Evolutionary conservation across 495 filamentous ascomycete genomes (phyloP).

Genomic region (Xylaria palmicola): DNA sequence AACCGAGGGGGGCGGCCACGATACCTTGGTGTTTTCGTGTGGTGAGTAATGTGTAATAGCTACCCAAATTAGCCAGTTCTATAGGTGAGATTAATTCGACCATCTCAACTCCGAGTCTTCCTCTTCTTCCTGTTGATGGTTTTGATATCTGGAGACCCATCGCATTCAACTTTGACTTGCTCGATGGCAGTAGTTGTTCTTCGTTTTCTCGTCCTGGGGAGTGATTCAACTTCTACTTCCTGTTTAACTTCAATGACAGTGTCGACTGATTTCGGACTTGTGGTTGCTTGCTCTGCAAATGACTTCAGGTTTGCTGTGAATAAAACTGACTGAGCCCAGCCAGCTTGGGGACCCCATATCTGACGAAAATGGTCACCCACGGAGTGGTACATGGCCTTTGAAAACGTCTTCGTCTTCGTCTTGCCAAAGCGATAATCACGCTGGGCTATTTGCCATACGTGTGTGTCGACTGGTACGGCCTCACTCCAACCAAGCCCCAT

Average conservation of each 20-base stretch:
- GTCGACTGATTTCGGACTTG: conserved; percentile 51
- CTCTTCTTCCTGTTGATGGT: conserved; percentile 20
- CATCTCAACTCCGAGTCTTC: conserved; percentile 15
- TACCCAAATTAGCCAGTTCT: too few relatives aligned
- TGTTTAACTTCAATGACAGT: conserved; percentile 36
- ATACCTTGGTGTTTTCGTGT: not conserved
- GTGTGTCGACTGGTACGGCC: conserved; percentile 92
- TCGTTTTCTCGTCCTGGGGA: conserved; percentile 2
- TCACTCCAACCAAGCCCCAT: conserved; percentile 99
- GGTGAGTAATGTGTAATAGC: not conserved
- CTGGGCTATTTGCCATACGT: conserved; percentile 98
- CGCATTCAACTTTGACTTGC: conserved; percentile 21
- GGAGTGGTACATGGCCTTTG: conserved; percentile 82
- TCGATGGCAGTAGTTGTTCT: conserved; percentile 14
- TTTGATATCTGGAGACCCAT: conserved; percentile 5
- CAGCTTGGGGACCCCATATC: conserved; percentile 91
- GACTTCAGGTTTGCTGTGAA: conserved; percentile 91
- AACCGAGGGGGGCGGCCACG: not conserved
- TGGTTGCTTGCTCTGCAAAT: conserved; percentile 64
- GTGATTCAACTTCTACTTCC: conserved; percentile 19
- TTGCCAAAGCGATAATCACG: conserved; percentile 93
- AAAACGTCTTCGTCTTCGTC: conserved; percentile 79
- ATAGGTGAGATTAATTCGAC: not conserved
- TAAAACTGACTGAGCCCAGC: conserved; percentile 95
- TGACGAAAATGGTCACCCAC: conserved; percentile 86